Conservation (phyloP, 495 filamentous ascomycete genomes). For the Paragyromitra xinjiangensis region DNA sequence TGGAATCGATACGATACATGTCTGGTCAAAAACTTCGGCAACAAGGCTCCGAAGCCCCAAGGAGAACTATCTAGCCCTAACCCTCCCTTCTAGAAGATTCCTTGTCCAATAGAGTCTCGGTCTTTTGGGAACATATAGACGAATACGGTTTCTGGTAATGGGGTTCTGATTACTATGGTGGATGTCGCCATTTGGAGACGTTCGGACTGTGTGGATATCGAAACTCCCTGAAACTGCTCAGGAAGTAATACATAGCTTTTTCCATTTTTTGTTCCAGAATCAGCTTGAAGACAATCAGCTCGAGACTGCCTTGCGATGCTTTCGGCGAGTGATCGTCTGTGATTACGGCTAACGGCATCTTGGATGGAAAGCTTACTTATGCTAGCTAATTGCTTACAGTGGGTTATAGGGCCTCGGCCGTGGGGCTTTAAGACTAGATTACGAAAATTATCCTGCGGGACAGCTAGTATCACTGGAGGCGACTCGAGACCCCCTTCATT, state of each 20-base stretch:
- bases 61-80: not conserved
- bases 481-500: not conserved
- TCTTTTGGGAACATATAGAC: not conserved
- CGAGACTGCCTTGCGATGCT: not conserved
- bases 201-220: not conserved
- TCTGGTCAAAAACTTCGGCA: constrained; percentile 3
- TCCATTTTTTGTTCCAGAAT: not conserved
- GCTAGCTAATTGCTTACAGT: not conserved
- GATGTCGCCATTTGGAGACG: not conserved
- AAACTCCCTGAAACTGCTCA: constrained; percentile 1
- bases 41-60: constrained; percentile 10
- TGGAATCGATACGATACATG: constrained; percentile 22
- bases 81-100: not conserved
- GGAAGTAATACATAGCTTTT: not conserved
- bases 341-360: not conserved
- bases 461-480: not conserved
- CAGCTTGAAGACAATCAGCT: not conserved
- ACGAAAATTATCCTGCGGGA: not conserved
- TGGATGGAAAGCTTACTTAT: not conserved
- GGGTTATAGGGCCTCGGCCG: not conserved
- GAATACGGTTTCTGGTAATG: not conserved
- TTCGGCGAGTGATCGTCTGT: not conserved
- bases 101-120: not conserved
- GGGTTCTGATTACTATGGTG: not conserved
- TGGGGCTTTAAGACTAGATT: not conserved